Evolutionary conservation across 306 rosid genomes (phyloP).

Genomic region (Gillenia trifoliata): DNA sequence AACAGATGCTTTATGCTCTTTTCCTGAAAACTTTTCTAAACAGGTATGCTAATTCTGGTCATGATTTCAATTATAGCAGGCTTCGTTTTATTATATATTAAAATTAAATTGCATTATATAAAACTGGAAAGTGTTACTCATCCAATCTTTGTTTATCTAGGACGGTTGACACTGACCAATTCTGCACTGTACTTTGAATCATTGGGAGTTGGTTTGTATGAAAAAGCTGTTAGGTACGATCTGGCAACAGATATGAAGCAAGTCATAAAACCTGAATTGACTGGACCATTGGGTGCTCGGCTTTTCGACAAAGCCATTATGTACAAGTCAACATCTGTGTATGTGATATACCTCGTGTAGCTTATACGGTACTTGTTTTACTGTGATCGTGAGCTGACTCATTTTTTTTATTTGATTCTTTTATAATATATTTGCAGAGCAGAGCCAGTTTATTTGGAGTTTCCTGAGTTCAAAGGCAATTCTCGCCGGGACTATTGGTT

Average conservation of each 20-base stretch:
- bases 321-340: constrained; percentile 82
- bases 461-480: constrained; percentile 86
- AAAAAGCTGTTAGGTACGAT: constrained; percentile 79
- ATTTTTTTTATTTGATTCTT: constrained; percentile 22
- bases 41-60: neutral
- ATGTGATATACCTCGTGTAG: constrained; percentile 27
- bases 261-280: constrained; percentile 82
- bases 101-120: neutral
- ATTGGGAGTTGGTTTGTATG: constrained; percentile 78
- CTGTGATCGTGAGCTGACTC: constrained; percentile 4
- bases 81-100: neutral
- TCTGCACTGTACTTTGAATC: constrained; percentile 85
- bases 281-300: constrained; percentile 95
- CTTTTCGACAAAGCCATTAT: constrained; percentile 92
- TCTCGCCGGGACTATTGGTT: constrained; percentile 89
- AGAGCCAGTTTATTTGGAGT: constrained; percentile 90
- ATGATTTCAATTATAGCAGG: neutral
- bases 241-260: constrained; percentile 70
- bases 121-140: neutral
- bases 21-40: neutral
- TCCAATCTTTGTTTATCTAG: constrained; percentile 40
- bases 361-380: neutral
- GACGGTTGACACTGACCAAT: constrained; percentile 80
- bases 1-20: neutral
- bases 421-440: constrained; percentile 50